Conservation (phyloP, 106 monocot species). For the Chionographis japonica region DNA sequence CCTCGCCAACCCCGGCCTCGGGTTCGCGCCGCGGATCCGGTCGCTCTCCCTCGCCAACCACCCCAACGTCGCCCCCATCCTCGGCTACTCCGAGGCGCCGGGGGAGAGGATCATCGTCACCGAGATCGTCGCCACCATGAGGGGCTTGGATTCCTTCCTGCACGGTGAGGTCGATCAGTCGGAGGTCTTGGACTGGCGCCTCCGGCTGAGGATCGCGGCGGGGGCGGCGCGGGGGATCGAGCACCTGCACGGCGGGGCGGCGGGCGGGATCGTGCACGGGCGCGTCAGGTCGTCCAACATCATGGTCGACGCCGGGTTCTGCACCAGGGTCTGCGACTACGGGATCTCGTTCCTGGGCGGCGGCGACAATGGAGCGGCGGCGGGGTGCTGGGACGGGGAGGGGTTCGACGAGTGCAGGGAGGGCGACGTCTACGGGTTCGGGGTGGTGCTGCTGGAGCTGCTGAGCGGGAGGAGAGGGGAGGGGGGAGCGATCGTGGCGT, state of each 20-base stretch:
- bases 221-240: constrained; percentile 41
- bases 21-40: constrained; percentile 31
- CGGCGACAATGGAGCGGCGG: background rate
- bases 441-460: constrained; percentile 43
- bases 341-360: constrained; percentile 23
- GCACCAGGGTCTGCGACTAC: constrained; percentile 32
- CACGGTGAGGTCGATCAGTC: constrained; percentile 2
- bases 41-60: constrained; percentile 37
- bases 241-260: constrained; percentile 35
- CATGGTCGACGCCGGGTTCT: constrained; percentile 21
- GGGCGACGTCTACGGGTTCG: constrained; percentile 48
- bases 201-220: constrained; percentile 26
- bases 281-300: constrained; percentile 39
- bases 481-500: constrained; percentile 28
- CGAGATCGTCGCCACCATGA: constrained; percentile 17
- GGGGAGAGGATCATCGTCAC: constrained; percentile 40
- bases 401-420: constrained; percentile 21
- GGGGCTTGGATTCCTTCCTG: constrained; percentile 21
- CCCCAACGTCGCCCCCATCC: constrained; percentile 38
- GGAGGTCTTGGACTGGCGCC: constrained; percentile 17
- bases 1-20: constrained; percentile 27
- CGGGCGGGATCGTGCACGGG: constrained; percentile 28
- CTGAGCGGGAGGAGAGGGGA: constrained; percentile 49
- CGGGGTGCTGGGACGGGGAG: constrained; percentile 26
- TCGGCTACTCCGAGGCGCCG: constrained; percentile 48